Conservation (phyloP, 2,329 filamentous ascomycete genomes). For the Hypoxylon sp. region DNA sequence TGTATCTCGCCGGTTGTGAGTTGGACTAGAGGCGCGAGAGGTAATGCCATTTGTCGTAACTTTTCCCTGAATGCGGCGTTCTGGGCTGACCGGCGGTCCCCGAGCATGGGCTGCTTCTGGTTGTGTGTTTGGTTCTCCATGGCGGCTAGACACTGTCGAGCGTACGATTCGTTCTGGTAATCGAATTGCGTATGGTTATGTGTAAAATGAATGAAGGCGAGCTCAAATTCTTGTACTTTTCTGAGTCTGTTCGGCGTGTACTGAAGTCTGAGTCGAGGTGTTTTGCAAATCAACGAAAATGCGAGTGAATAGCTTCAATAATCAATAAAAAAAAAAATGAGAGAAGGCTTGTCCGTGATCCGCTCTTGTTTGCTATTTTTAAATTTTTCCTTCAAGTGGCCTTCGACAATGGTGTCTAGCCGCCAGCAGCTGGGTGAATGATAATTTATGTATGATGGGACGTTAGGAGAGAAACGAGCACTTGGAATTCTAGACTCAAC, state of each 20-base stretch:
- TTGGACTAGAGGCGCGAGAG: conserved; percentile 75
- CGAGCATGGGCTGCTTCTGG: conserved; percentile 44
- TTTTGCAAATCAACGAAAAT: conserved; percentile 7
- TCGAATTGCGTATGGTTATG: background rate
- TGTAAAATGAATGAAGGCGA: background rate
- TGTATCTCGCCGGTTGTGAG: conserved; percentile 72
- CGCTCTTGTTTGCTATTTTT: conserved; percentile 25
- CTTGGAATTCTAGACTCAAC: conserved; percentile 47
- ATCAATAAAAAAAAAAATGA: conserved; percentile 28
- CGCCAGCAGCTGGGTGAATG: conserved; percentile 50
- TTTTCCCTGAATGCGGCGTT: conserved; percentile 71
- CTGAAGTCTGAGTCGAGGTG: background rate
- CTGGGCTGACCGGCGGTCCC: conserved; percentile 56
- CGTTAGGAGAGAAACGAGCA: conserved; percentile 47
- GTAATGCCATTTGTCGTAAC: conserved; percentile 74
- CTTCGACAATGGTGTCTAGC: conserved; percentile 49
- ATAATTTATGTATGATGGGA: conserved; percentile 41
- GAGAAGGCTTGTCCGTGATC: conserved; percentile 34
- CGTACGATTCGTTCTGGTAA: background rate
- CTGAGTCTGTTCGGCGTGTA: background rate
- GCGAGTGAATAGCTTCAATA: conserved; percentile 16
- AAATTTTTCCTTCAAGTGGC: conserved; percentile 36
- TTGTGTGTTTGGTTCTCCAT: conserved; percentile 48
- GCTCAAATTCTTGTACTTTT: background rate
- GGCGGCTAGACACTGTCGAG: background rate